These are phyloP conservation scores for Peronospora destructor DNA, from an alignment of 352 stramenopile species.

Conservation along the genomic window DNA sequence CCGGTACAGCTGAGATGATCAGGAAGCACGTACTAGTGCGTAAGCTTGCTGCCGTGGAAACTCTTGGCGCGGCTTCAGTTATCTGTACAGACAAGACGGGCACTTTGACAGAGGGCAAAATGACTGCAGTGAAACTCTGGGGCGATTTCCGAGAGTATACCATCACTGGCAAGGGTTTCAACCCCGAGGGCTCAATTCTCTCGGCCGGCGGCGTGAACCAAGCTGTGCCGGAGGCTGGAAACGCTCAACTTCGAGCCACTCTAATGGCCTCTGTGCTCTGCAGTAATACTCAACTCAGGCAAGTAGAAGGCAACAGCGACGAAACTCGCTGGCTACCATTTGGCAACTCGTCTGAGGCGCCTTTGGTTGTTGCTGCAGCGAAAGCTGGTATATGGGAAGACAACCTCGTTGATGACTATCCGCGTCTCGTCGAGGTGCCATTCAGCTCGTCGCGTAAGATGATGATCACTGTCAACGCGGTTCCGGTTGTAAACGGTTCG, in stretches of 20 bases:
- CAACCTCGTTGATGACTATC: constrained; percentile 44
- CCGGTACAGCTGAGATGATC: constrained; percentile 66
- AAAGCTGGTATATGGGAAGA: constrained; percentile 65
- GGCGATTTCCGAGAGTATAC: constrained; percentile 59
- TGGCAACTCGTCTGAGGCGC: constrained; percentile 70
- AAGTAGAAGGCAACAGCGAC: constrained; percentile 43
- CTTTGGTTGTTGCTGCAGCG: constrained; percentile 60
- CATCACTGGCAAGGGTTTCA: constrained; percentile 62
- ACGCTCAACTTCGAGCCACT: constrained; percentile 50
- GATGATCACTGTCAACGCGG: constrained; percentile 84
- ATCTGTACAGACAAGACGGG: constrained; percentile 94
- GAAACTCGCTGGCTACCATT: constrained; percentile 40
- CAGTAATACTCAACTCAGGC: constrained; percentile 69
- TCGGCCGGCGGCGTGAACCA: constrained; percentile 39
- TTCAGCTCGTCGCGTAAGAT: constrained; percentile 94
- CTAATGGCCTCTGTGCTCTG: constrained; percentile 60
- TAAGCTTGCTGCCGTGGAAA: constrained; percentile 78
- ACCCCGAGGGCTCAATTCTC: constrained; percentile 46
- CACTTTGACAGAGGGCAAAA: constrained; percentile 88
- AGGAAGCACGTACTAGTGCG: constrained; percentile 77
- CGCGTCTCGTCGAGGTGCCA: constrained; percentile 84
- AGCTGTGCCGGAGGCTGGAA: constrained; percentile 28
- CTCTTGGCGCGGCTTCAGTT: constrained; percentile 87
- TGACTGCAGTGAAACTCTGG: constrained; percentile 77
- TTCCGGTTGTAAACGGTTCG: constrained; percentile 25